Evolutionary conservation across 352 stramenopile genomes (phyloP), one percentile per base, ranked within the genome.

Genomic region (Blastocystis sp.): DNA sequence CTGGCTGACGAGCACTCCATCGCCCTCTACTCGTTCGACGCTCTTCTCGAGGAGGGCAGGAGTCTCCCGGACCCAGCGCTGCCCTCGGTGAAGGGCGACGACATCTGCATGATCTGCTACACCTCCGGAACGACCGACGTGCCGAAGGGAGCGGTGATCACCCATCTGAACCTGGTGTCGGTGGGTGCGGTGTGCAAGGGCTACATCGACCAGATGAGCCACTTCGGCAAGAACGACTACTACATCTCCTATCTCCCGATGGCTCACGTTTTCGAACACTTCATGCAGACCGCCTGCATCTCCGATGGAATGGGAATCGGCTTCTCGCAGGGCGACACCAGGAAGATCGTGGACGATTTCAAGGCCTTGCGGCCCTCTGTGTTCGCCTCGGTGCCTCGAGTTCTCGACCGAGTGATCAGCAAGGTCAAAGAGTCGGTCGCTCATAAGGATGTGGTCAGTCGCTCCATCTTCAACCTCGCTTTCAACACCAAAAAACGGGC

Each of bases 371-470:
- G 63, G 37, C 89, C 89, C 7, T 89, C 82, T 29, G 63, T 91
- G 45, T 91, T 91, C 56, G 76, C 89, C 4, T 89, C 80, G 15
- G 89, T 91, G 1, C 89, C 89, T 7, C 89, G 89, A 15, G 50
- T 91, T 20, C 92, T 91, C n/a, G 93, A 92, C 23, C 80, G 87
- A 50, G 59, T 91, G 13, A 76, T 79, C 92, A 96, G 98, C 92
- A 96, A 96, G 54, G 93, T 97, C 84, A 94, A 94, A 80, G 90
- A 91, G 29, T 93, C 93, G 59, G 94, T 95, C 75, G 76, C 23
- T 20, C 45, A 87, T 26, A 50, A 45, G 11, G 45, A 45, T 26
- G 55, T 55, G 54, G 47, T 91, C 2, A 90, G 89, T 34, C 89
- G 82, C 54, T 29, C 70, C 15, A 3, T 91, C 29, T 91, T 91